Conservation (phyloP, 176 grass and related monocot species). For the Raddia guianensis region DNA sequence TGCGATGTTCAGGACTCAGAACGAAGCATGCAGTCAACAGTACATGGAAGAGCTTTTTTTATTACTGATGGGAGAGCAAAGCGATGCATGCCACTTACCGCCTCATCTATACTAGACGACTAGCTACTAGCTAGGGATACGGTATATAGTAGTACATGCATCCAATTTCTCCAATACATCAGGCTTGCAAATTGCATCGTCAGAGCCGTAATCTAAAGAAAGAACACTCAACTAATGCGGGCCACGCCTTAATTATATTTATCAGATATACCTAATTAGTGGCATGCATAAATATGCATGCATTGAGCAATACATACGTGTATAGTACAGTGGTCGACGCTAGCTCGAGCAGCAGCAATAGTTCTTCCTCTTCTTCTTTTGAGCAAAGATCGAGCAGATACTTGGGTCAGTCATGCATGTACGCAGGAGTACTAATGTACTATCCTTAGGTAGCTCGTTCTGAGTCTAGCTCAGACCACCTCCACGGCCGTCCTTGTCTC, state of each 20-base stretch:
- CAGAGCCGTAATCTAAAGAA: neutral
- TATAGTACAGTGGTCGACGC: no score
- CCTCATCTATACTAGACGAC: neutral
- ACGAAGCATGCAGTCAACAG: neutral
- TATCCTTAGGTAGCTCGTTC: no score
- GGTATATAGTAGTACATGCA: neutral
- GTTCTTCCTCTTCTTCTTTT: no score
- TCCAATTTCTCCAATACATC: conserved; percentile 16
- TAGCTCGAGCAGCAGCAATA: no score
- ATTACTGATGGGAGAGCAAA: conserved; percentile 26
- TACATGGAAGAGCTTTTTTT: no score
- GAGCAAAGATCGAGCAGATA: no score
- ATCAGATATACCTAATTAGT: no score
- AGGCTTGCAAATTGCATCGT: neutral
- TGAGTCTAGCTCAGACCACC: conserved; percentile 30
- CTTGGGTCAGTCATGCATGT: no score
- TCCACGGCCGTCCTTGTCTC: conserved; percentile 29
- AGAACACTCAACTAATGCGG: neutral
- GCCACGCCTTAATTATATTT: no score
- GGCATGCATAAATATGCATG: no score
- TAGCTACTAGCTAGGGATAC: neutral
- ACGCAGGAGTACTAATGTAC: no score
- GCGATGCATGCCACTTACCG: neutral
- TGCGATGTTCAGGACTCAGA: neutral
- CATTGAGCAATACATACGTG: no score